Conservation (phyloP, 441 rosid species). For the Syzygium malaccense region DNA sequence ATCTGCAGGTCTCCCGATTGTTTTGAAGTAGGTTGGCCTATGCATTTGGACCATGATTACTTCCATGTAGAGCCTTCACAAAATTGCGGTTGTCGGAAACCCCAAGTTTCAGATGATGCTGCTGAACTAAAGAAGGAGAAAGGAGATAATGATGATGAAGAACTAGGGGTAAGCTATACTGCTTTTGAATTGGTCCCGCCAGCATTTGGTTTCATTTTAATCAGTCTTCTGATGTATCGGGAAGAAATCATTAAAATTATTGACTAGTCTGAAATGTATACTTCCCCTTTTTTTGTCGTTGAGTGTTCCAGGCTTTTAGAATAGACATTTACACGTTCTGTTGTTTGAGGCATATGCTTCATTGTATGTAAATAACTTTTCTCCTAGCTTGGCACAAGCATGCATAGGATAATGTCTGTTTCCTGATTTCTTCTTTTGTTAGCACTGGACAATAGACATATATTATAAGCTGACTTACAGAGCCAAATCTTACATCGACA, state of each 20-base stretch:
- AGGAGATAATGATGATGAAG: conserved; percentile 54
- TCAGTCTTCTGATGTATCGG: not conserved
- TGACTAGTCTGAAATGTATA: not conserved
- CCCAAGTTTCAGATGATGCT: conserved; percentile 1
- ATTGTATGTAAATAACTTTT: not conserved
- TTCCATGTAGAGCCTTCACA: conserved; percentile 32
- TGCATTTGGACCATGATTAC: conserved; percentile 72
- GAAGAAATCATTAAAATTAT: not conserved
- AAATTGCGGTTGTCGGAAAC: conserved; percentile 20
- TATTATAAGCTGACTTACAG: not conserved
- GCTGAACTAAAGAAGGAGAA: conserved; percentile 25
- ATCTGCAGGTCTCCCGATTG: conserved; percentile 83
- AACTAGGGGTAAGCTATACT: conserved; percentile 36
- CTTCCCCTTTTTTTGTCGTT: not conserved
- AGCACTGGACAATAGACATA: not conserved
- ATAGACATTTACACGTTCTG: not conserved
- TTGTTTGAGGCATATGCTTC: not conserved
- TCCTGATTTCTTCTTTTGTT: not conserved
- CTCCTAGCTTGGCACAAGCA: not conserved
- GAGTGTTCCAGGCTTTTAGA: not conserved
- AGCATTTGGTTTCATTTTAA: conserved; percentile 7
- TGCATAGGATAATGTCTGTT: not conserved
- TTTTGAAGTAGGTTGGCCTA: conserved; percentile 94
- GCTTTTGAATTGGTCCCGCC: not conserved
- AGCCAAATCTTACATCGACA: not conserved